A percentile compares a stretch with the other conserved stretches of the same genome.
These are phyloP conservation scores for Malania oleifera DNA, from an alignment of 164 flowering plant species.

Conservation along the genomic window DNA sequence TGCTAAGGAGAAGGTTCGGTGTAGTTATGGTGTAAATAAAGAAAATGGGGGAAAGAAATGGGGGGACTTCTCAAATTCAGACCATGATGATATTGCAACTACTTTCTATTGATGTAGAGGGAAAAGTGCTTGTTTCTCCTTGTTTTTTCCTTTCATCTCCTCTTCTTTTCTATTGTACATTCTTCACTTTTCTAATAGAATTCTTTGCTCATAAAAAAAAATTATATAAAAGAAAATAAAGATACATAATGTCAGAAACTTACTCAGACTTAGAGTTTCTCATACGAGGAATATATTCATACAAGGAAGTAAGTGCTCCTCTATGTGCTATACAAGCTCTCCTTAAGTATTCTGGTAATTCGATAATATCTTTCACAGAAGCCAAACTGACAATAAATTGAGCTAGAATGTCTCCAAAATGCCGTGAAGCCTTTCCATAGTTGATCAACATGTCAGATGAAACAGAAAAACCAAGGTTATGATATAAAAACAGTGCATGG, in stretches of 20 bases:
- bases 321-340: constrained; percentile 86
- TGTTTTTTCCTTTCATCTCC: too few relatives aligned
- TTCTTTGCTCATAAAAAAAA: too few relatives aligned
- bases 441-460: constrained; percentile 4
- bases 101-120: too few relatives aligned
- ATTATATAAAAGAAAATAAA: background rate
- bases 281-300: constrained; percentile 90
- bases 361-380: constrained; percentile 42
- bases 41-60: too few relatives aligned
- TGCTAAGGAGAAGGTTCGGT: too few relatives aligned
- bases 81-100: too few relatives aligned
- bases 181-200: too few relatives aligned
- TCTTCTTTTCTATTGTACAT: too few relatives aligned
- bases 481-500: background rate
- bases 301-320: constrained; percentile 74
- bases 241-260: constrained; percentile 20
- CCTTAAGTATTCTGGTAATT: constrained; percentile 62
- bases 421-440: constrained; percentile 75
- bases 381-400: constrained; percentile 73
- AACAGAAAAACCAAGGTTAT: constrained; percentile 1
- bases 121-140: too few relatives aligned
- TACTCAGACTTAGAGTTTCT: constrained; percentile 64
- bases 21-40: too few relatives aligned
- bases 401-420: constrained; percentile 90
- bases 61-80: too few relatives aligned